These are phyloP conservation scores for Fusarium sp. DNA, from an alignment of 2,329 filamentous ascomycete genomes.

Conservation along the genomic window DNA sequence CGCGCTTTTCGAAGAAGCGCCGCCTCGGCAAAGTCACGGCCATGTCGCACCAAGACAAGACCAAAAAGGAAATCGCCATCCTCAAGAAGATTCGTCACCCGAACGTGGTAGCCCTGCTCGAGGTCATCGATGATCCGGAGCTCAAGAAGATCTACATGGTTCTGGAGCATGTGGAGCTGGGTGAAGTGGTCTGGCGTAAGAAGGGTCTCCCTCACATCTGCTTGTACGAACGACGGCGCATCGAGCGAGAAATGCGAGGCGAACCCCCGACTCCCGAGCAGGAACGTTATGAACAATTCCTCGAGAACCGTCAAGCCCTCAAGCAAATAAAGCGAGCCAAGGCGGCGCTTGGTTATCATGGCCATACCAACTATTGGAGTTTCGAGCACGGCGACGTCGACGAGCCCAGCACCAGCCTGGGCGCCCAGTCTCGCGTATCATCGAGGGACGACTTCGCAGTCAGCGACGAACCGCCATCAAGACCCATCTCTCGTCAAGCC, in stretches of 20 bases:
- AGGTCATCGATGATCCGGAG: conserved; percentile 97
- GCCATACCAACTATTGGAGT: conserved; percentile 77
- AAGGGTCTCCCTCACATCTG: conserved; percentile 86
- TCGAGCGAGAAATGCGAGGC: conserved; percentile 74
- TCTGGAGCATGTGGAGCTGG: conserved; percentile 90
- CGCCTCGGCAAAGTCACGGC: conserved; percentile 83
- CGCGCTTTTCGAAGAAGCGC: conserved; percentile 90
- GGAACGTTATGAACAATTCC: conserved; percentile 65
- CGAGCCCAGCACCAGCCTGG: conserved; percentile 55
- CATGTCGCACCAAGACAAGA: conserved; percentile 74
- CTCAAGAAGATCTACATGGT: conserved; percentile 99
- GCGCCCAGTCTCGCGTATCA: conserved; percentile 53
- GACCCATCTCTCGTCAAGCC: conserved; percentile 50
- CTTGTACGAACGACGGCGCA: conserved; percentile 78
- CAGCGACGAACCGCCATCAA: conserved; percentile 49
- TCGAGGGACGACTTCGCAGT: conserved; percentile 52
- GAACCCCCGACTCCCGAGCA: conserved; percentile 66
- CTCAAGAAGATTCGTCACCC: conserved; percentile 97
- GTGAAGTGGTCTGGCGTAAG: conserved; percentile 93
- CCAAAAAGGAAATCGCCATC: conserved; percentile 96
- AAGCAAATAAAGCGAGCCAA: conserved; percentile 66
- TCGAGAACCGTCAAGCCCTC: conserved; percentile 65
- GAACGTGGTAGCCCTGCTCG: conserved; percentile 94
- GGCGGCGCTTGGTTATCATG: conserved; percentile 58
- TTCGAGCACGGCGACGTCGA: conserved; percentile 75